These are phyloP conservation scores for Gossypium mustelinum DNA, from an alignment of 345 rosid species.

Conservation along the genomic window DNA sequence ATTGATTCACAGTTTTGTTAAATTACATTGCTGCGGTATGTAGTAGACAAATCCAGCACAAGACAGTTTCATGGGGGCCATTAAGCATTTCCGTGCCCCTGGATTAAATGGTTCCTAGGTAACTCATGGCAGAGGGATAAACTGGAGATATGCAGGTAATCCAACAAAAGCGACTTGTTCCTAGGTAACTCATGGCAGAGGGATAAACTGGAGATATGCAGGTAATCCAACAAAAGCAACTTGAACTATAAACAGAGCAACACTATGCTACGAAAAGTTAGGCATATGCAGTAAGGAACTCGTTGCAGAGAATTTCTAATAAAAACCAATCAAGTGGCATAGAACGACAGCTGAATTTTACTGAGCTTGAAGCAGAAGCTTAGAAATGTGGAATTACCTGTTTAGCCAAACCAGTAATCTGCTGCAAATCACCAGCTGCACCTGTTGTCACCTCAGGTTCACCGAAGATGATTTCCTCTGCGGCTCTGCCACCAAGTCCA, in stretches of 20 bases:
- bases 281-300: background rate
- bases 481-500: conserved; percentile 97
- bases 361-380: background rate
- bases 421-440: conserved; percentile 95
- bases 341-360: background rate
- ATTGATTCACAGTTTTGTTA: background rate
- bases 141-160: background rate
- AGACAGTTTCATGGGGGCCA: no score
- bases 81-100: background rate
- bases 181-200: background rate
- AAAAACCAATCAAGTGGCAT: background rate
- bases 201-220: background rate
- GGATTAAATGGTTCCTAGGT: background rate
- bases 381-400: conserved; percentile 43
- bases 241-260: background rate
- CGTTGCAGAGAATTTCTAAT: background rate
- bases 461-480: conserved; percentile 92
- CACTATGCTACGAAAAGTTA: background rate
- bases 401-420: conserved; percentile 89
- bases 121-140: background rate
- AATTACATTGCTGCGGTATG: background rate
- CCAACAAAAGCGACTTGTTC: background rate
- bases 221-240: background rate
- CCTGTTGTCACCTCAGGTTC: conserved; percentile 98
- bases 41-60: background rate